Evolutionary conservation across 331 rosid genomes (phyloP).

Genomic region (Phaseolus coccineus): DNA sequence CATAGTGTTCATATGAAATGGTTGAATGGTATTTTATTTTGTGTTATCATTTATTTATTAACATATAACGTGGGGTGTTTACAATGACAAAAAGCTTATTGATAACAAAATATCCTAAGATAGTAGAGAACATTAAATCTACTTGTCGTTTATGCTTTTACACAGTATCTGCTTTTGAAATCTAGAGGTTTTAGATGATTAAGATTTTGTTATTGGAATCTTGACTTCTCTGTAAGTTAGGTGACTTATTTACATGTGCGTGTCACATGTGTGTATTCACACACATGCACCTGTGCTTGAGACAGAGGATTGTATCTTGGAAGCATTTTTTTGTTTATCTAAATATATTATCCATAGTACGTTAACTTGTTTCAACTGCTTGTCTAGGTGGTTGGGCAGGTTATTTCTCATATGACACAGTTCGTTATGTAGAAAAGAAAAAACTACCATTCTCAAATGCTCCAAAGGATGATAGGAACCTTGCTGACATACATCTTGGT

Average conservation of each 20-base stretch:
- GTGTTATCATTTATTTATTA: conserved; percentile 17
- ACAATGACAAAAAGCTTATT: neutral
- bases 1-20: conserved; percentile 11
- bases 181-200: neutral
- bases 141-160: conserved; percentile 10
- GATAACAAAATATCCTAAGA: conserved; percentile 4
- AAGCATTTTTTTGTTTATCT: neutral
- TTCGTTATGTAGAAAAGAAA: conserved; percentile 94
- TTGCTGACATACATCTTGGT: conserved; percentile 93
- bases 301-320: no score
- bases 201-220: neutral
- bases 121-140: conserved; percentile 9
- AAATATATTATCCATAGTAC: neutral
- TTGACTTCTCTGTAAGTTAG: neutral
- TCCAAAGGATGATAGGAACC: conserved; percentile 85
- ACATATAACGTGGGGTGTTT: neutral
- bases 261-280: no score
- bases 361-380: conserved; percentile 18
- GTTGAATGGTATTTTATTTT: neutral
- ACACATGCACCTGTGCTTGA: no score
- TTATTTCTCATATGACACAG: conserved; percentile 92
- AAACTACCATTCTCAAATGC: conserved; percentile 83
- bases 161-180: neutral
- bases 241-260: neutral
- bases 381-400: conserved; percentile 95